Evolutionary conservation across 345 rosid genomes (phyloP), one percentile per base, ranked within the genome.

Genomic region (Zanthoxylum bungeanum): DNA sequence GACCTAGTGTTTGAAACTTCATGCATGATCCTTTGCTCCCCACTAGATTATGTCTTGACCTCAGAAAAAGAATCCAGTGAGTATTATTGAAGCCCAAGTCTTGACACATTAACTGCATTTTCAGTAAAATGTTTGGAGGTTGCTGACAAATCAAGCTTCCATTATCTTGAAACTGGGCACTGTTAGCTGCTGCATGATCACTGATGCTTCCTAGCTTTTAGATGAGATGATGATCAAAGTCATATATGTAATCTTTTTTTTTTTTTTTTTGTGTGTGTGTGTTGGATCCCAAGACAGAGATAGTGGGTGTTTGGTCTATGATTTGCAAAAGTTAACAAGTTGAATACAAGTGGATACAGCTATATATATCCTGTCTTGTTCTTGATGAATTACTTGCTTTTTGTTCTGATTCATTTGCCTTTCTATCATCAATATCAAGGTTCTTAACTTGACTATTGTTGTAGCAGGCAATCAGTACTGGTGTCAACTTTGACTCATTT

Each of bases 381-480:
- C 67, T 73, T 75, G 73, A 64, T 76, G 74, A 81, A 62, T 79
- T 84, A 66, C 87, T 80, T 72, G 82, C 87, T 81, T 89, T 88
- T 88, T 87, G 86, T 89, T 88, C 85, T 74, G 85, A 85, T 91
- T 81, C 89, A 83, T 91, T 93, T 93, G 91, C 91, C 90, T 85
- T 81, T 83, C 89, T 79, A 79, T 88, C n/a, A n/a, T n/a, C 82
- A 73, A 76, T 73, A 81, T 85, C 86, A 78, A 77, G 80, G 84
- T 88, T 85, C 87, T n/a, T n/a, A n/a, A n/a, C n/a, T n/a, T n/a
- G n/a, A n/a, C n/a, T n/a, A 74, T 76, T 59, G 30, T 64, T n/a
- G n/a, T n/a, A n/a, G n/a, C n/a, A n/a, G 16, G 10, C 21, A n/a
- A 30, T 16, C 28, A 39, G 24, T 33, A 59, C 21, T 60, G n/a